A percentile compares a stretch with the other conserved stretches of the same genome.
phyloP scores from a whole-genome alignment of 495 filamentous ascomycete genomes.

The Annulohypoxylon nitens region DNA sequence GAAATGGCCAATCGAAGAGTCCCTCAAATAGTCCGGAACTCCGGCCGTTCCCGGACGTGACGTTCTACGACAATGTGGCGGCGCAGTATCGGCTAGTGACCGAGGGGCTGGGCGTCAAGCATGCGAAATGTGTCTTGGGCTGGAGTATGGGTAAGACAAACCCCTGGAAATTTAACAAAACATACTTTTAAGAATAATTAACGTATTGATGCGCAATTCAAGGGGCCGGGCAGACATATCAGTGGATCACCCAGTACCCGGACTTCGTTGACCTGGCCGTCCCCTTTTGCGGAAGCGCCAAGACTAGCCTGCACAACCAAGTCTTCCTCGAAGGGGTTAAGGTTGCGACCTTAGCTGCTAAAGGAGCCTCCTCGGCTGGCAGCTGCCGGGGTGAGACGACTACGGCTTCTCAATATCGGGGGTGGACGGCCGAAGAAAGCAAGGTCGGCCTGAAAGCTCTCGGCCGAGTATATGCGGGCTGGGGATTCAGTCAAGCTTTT shows the following conservation, averaged over 20 bases:
- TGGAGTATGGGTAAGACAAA: not conserved
- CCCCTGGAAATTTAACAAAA: not conserved
- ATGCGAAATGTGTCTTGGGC: not conserved
- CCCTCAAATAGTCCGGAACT: not conserved
- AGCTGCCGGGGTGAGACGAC: not conserved
- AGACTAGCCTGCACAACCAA: not conserved
- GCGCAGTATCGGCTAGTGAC: not conserved
- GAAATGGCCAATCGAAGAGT: not conserved
- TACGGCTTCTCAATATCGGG: not conserved
- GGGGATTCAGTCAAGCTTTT: not conserved
- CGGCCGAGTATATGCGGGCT: not conserved
- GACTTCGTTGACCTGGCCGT: not conserved
- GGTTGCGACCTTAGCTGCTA: not conserved
- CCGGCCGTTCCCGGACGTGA: not conserved
- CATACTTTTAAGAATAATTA: not conserved
- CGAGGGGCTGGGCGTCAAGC: not conserved
- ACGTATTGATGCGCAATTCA: not conserved
- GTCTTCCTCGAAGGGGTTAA: not conserved
- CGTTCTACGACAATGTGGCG: not conserved
- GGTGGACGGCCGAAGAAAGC: not conserved
- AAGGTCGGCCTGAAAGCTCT: not conserved
- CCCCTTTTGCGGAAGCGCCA: not conserved
- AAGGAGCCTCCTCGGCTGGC: not conserved
- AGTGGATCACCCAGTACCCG: not conserved
- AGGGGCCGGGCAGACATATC: not conserved